Evolutionary conservation across 2,329 filamentous ascomycete species (phyloP).

Genomic region (Alternaria dauci): DNA sequence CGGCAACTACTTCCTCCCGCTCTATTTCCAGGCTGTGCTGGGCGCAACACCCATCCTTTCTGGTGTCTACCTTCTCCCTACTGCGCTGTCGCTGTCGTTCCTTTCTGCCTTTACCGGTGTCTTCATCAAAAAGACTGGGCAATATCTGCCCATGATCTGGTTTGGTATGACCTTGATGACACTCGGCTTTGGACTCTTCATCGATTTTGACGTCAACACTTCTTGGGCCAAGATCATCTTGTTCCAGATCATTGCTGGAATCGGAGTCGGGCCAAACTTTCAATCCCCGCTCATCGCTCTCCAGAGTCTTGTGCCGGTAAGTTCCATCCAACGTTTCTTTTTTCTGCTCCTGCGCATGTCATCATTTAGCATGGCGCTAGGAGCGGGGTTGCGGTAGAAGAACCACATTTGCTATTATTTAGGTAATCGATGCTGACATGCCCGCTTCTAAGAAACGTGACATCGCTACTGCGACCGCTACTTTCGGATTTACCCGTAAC

Average conservation of each 20-base stretch:
- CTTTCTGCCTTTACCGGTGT: conserved; percentile 66
- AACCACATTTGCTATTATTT: conserved; percentile 4
- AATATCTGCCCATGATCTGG: conserved; percentile 54
- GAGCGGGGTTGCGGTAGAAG: conserved; percentile 7
- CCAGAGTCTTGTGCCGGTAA: conserved; percentile 66
- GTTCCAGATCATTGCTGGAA: conserved; percentile 51
- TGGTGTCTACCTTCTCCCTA: conserved; percentile 77
- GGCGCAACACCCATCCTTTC: conserved; percentile 73
- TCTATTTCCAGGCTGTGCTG: conserved; percentile 84
- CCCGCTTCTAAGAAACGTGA: conserved; percentile 56
- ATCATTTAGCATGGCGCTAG: conserved; percentile 6
- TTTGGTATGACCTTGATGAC: conserved; percentile 50
- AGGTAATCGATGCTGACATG: conserved; percentile 23
- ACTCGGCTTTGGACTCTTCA: conserved; percentile 51
- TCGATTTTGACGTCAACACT: conserved; percentile 43
- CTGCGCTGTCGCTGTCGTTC: conserved; percentile 72
- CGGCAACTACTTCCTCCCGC: conserved; percentile 79
- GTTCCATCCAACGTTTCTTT: conserved; percentile 14
- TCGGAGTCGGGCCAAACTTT: conserved; percentile 70
- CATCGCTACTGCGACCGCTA: conserved; percentile 73
- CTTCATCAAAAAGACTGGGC: conserved; percentile 57
- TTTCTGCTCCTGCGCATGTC: conserved; percentile 1
- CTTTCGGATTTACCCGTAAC: conserved; percentile 73
- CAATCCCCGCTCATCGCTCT: conserved; percentile 73
- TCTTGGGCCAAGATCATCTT: conserved; percentile 53